A percentile compares a stretch with the other conserved stretches of the same genome.
These are phyloP conservation scores for Coemansia sp. DNA, from an alignment of 192 early-diverging fungal species.

Conservation along the genomic window DNA sequence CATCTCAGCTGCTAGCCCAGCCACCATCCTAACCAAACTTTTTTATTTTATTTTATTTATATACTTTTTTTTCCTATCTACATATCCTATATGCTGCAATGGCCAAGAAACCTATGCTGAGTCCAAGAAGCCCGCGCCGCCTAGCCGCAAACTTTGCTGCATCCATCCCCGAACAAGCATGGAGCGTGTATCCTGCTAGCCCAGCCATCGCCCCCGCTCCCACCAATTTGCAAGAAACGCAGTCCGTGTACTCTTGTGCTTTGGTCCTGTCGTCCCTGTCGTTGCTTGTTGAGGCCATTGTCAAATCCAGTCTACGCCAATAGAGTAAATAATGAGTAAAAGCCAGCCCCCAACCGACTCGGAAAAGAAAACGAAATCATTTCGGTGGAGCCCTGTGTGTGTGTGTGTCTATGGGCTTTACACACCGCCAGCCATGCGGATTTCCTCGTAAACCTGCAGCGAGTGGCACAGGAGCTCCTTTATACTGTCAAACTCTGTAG, in stretches of 20 bases:
- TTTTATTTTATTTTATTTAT: background rate
- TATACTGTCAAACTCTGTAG: constrained; percentile 37
- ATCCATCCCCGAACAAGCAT: constrained; percentile 29
- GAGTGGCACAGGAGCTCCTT: constrained; percentile 51
- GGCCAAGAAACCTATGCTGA: constrained; percentile 26
- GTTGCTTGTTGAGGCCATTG: background rate
- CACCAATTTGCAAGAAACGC: constrained; percentile 44
- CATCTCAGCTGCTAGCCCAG: constrained; percentile 17
- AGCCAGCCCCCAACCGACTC: background rate
- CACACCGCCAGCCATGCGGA: constrained; percentile 12
- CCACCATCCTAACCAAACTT: background rate
- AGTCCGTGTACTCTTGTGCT: constrained; percentile 34
- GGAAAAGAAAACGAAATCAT: no score
- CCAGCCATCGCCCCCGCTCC: constrained; percentile 40
- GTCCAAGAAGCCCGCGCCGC: constrained; percentile 39
- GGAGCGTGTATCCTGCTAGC: constrained; percentile 29
- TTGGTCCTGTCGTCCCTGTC: background rate
- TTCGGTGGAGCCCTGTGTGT: no score
- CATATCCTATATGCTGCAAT: constrained; percentile 17
- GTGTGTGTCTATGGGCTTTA: background rate
- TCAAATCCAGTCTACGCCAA: background rate
- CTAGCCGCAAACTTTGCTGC: constrained; percentile 26
- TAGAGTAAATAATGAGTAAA: background rate
- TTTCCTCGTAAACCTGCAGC: constrained; percentile 48
- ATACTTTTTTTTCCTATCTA: background rate